Base-by-base conservation (phyloP, 257 asterid species). In the Solanum dulcamara region DNA sequence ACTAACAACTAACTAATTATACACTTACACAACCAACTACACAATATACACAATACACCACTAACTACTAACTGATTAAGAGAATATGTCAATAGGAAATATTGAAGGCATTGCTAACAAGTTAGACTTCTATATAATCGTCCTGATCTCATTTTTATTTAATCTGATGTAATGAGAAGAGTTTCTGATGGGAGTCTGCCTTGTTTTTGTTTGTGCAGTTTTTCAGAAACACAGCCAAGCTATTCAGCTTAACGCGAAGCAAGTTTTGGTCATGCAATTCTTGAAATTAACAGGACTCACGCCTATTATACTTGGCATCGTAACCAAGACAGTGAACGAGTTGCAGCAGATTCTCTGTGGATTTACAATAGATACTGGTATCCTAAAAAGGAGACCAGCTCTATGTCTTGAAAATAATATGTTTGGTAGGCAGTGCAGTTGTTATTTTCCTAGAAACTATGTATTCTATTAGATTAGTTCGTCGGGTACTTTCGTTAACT, bases 261-360 rank as follows among this genome's bases (percentile, higher is more conserved):
- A 37, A 92, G 97, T 86, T 93, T 88, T 51, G 93, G 97, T 1
- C 93, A 92, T 44, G 94, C 92, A 12, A 59, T 90, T 40, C 90
- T 92, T 20, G 94, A 92, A 51, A 64, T 92, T 48, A 91, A 93
- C 81, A 79, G 92, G 44, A 91, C 90, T 12, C 93, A 93, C 74
- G 93, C 95, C 2, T 89, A 70, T 64, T 92, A 88, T 85, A 88
- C 89, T 26, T 93, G 95, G 95, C 92, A 92, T 38, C 91, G 92
- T 0, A 93, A 93, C 87, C 93, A 93, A 7, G 94, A 92, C 12
- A 66, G 75, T 20, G 91, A 86, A 79, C 83, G 92, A 10, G 85
- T 88, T 42, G 87, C 75, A 20, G 93, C 92, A 20, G 93, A 93
- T 74, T 89, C 91, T 0, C 85, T 85, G 2, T 93, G 94, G 93